A percentile compares a stretch with the other conserved stretches of the same genome.
Conservation (phyloP, 78 protist genomes). For the Dictyostelium intermedium region DNA sequence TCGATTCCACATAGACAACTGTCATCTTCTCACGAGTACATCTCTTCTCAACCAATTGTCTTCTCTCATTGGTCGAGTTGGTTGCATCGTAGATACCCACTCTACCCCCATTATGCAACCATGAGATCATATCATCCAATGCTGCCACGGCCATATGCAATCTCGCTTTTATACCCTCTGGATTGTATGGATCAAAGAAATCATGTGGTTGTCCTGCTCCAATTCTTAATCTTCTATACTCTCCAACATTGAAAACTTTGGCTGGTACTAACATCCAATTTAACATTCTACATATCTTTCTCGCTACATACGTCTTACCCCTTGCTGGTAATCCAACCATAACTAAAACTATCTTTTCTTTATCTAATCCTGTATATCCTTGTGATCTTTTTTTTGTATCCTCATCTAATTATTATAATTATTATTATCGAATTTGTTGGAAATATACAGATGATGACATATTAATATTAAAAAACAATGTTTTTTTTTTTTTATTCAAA, state of each 20-base stretch:
- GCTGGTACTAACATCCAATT: constrained; percentile 85
- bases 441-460: too few relatives aligned
- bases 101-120: constrained; percentile 80
- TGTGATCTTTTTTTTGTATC: constrained; percentile 52
- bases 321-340: constrained; percentile 94
- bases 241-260: constrained; percentile 85
- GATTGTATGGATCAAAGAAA: constrained; percentile 88
- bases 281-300: constrained; percentile 87
- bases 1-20: constrained; percentile 48
- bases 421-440: too few relatives aligned
- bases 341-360: constrained; percentile 84
- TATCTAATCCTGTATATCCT: constrained; percentile 73
- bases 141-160: constrained; percentile 85
- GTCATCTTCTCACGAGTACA: constrained; percentile 64
- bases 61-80: constrained; percentile 79
- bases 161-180: constrained; percentile 84
- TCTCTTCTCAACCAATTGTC: constrained; percentile 53
- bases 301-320: constrained; percentile 88
- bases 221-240: constrained; percentile 64
- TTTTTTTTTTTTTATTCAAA: not conserved
- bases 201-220: constrained; percentile 88
- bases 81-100: constrained; percentile 93
- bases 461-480: too few relatives aligned
- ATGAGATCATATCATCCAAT: constrained; percentile 81
- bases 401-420: constrained; percentile 1